These are phyloP conservation scores for Erigeron philadelphicus DNA, from an alignment of 140 eudicot genomes.

Conservation along the genomic window DNA sequence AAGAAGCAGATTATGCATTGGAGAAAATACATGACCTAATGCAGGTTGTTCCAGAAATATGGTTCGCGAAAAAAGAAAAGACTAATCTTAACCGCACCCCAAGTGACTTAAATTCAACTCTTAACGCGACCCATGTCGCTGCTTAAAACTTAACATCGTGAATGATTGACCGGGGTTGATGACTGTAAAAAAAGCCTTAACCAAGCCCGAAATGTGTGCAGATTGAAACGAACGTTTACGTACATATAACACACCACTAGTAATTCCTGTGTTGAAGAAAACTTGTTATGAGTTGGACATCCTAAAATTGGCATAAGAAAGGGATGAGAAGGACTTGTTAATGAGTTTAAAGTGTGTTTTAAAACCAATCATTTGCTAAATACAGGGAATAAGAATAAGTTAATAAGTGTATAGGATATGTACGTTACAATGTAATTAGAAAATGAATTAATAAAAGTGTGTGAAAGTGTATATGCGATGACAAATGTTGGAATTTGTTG, in stretches of 20 bases:
- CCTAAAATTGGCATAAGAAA: not conserved
- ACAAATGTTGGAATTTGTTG: not conserved
- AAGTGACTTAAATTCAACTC: slow-evolving; percentile 41
- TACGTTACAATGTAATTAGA: slow-evolving; percentile 3
- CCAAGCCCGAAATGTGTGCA: not conserved
- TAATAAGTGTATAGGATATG: not conserved
- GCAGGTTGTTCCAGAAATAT: slow-evolving; percentile 67
- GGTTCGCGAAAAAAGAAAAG: slow-evolving; percentile 33
- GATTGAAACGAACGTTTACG: not conserved
- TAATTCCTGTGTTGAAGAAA: not conserved
- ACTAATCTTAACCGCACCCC: slow-evolving; percentile 28
- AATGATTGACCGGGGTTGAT: not conserved
- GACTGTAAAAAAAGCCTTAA: not conserved
- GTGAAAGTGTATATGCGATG: slow-evolving; percentile 4
- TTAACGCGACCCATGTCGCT: slow-evolving; percentile 42
- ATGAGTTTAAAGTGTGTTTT: not conserved
- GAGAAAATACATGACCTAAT: slow-evolving; percentile 49
- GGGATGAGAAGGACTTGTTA: not conserved
- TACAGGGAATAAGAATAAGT: not conserved
- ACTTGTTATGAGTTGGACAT: not conserved
- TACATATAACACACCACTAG: not conserved
- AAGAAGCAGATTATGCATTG: slow-evolving; percentile 71
- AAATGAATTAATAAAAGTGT: slow-evolving; percentile 5
- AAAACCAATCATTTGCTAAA: not conserved
- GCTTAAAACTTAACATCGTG: slow-evolving; percentile 31